Base-by-base conservation (phyloP, 805 yeast genomes). In the Spencermartinsiella europaea region DNA sequence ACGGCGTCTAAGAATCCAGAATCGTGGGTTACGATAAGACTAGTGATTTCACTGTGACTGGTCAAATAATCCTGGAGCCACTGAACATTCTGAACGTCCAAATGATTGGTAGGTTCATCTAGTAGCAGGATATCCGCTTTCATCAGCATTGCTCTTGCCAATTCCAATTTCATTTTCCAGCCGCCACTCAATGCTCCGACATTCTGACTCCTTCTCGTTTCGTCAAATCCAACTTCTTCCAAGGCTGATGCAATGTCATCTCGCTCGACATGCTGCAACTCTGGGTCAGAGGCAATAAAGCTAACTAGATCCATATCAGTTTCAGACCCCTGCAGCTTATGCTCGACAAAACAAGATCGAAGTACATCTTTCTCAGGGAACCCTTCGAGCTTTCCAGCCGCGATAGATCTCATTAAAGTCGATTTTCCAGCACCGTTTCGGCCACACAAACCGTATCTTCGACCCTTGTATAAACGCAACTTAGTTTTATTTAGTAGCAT, bases 361-460 rank as follows among this genome's bases (percentile, higher is more conserved):
- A 93, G 72, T 62, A 83, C 83, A 46, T 84, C 79, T 60, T 88
- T 82, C 57, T 86, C 84, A 38, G 99, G 99, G 81, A 93, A 91
- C 3, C 98, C 98, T 71, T 91, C 98, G 54, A 91, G 75, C 71
- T 91, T 96, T 48, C 98, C 98, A 62, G 88, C 87, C 46, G 96
- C 88, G 60, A 91, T 93, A 25, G 98, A 83, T 68, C 98, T 80
- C 98, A 91, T 89, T 60, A 91, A 75, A 14, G 99, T 91, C 12
- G 97, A 89, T 69, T 91, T 91, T 73, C 99, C 99, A 50, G 96
- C 97, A 77, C 99, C 99, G 65, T 91, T 91, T 71, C 97, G 77
- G 65, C 99, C 99, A 75, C 96, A 88, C 51, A 91, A 76, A 74
- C 99, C 99, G 63, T 91, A 91, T 69, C 99, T 80, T 70, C 87